A percentile compares a stretch with the other conserved stretches of the same genome.
phyloP scores from a whole-genome alignment of 176 grass and related monocot genomes.

The Oryza australiensis region DNA sequence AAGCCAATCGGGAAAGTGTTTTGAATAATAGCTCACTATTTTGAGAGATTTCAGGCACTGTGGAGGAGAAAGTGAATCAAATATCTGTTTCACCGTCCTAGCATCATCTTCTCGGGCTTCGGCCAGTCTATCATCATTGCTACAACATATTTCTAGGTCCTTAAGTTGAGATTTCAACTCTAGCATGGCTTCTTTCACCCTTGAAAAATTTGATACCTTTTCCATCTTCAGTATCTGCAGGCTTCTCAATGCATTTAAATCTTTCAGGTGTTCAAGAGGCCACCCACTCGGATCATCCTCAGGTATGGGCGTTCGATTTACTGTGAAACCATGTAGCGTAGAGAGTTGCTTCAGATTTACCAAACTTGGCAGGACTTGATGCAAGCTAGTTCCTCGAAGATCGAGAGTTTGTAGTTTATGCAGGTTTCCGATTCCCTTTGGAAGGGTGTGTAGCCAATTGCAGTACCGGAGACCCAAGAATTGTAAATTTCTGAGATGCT shows the following conservation, averaged over 20 bases:
- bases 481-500: constrained; percentile 46
- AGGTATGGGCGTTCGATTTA: constrained; percentile 16
- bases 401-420: constrained; percentile 50
- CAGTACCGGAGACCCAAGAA: constrained; percentile 59
- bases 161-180: constrained; percentile 47
- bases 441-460: constrained; percentile 45
- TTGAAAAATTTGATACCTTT: constrained; percentile 34
- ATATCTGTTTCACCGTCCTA: constrained; percentile 33
- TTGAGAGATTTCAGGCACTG: constrained; percentile 53
- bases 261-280: constrained; percentile 51
- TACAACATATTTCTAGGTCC: constrained; percentile 53
- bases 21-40: constrained; percentile 54
- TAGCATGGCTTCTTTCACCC: constrained; percentile 36
- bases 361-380: constrained; percentile 45
- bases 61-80: constrained; percentile 45
- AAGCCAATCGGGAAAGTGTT: constrained; percentile 44
- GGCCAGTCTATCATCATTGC: constrained; percentile 41
- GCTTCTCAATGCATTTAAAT: constrained; percentile 47
- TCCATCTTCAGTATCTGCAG: constrained; percentile 58
- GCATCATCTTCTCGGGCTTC: constrained; percentile 31
- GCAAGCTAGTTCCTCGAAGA: constrained; percentile 51
- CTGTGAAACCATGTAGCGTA: constrained; percentile 42
- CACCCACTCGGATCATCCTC: constrained; percentile 48
- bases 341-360: constrained; percentile 49
- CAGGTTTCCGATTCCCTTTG: constrained; percentile 46